phyloP scores from a whole-genome alignment of 2,329 filamentous ascomycete genomes.

The Apiospora saccharicola region DNA sequence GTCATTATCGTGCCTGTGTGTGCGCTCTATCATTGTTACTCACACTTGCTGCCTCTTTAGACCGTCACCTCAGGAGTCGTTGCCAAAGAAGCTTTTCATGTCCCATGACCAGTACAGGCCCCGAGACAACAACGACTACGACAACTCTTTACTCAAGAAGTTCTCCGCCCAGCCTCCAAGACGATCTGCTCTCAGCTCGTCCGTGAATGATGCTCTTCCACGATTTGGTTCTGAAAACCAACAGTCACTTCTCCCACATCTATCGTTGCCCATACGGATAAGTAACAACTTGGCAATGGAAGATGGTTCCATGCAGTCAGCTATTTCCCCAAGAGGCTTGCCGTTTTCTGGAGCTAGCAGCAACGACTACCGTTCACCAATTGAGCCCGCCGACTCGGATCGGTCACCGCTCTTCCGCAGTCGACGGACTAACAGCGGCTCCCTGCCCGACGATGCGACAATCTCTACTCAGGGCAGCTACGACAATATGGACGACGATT shows the following conservation, averaged over 20 bases:
- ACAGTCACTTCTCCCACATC: constrained; percentile 45
- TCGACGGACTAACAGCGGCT: constrained; percentile 57
- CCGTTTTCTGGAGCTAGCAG: constrained; percentile 49
- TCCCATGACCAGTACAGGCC: constrained; percentile 57
- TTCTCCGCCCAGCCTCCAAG: constrained; percentile 57
- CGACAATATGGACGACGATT: constrained; percentile 58
- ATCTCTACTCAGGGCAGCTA: constrained; percentile 53
- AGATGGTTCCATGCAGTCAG: constrained; percentile 53
- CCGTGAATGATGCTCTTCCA: constrained; percentile 48
- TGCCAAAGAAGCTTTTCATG: constrained; percentile 54
- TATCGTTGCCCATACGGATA: constrained; percentile 56
- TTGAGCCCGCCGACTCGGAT: constrained; percentile 55
- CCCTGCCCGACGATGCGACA: constrained; percentile 53
- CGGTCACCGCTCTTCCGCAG: constrained; percentile 54
- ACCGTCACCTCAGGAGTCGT: constrained; percentile 49
- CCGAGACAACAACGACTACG: constrained; percentile 50
- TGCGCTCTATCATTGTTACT: not conserved
- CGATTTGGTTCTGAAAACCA: constrained; percentile 49
- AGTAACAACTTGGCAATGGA: constrained; percentile 52
- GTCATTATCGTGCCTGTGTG: not conserved
- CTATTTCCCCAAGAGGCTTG: constrained; percentile 54
- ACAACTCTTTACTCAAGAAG: constrained; percentile 61
- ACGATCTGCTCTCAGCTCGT: constrained; percentile 52
- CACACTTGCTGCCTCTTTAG: constrained; percentile 34
- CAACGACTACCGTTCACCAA: constrained; percentile 53